Conservation (phyloP, 805 yeast species). For the Starmerella davenportii region DNA sequence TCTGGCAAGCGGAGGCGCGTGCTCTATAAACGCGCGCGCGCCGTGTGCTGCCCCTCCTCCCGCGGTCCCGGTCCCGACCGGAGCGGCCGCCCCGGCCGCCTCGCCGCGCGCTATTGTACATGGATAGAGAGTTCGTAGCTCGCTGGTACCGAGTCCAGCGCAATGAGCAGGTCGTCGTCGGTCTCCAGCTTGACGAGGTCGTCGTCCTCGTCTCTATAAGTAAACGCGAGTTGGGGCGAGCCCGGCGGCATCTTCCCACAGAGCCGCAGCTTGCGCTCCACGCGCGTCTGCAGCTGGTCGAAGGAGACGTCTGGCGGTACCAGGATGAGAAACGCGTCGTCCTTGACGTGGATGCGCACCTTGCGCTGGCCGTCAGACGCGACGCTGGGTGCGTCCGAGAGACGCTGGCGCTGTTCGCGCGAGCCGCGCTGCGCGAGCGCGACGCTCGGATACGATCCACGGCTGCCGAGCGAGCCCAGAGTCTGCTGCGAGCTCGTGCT, state of each 20-base stretch:
- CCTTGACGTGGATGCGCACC: slow-evolving; percentile 22
- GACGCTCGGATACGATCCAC: neutral
- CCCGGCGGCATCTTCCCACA: slow-evolving; percentile 27
- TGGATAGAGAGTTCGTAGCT: slow-evolving; percentile 11
- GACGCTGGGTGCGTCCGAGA: neutral
- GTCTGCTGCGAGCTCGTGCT: slow-evolving; percentile 11
- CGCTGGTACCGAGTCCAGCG: slow-evolving; percentile 30
- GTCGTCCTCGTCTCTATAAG: slow-evolving; percentile 88
- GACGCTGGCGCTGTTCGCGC: neutral
- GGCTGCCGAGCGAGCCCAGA: slow-evolving; percentile 1
- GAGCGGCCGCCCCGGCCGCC: no score
- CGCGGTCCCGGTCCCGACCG: no score
- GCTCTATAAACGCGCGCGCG: no score
- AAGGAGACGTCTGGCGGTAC: slow-evolving; percentile 37
- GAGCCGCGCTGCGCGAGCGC: neutral
- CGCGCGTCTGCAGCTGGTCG: slow-evolving; percentile 37
- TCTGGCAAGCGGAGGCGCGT: no score
- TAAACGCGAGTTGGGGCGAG: slow-evolving; percentile 34
- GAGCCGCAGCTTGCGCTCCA: slow-evolving; percentile 38
- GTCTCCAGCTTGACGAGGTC: slow-evolving; percentile 73
- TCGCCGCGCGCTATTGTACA: slow-evolving; percentile 2
- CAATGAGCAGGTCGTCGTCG: slow-evolving; percentile 77
- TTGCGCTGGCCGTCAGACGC: slow-evolving; percentile 16
- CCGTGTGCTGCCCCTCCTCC: no score
- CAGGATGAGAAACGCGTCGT: slow-evolving; percentile 41